phyloP scores from a whole-genome alignment of 352 stramenopile genomes.

The Phytophthora foliorum region DNA sequence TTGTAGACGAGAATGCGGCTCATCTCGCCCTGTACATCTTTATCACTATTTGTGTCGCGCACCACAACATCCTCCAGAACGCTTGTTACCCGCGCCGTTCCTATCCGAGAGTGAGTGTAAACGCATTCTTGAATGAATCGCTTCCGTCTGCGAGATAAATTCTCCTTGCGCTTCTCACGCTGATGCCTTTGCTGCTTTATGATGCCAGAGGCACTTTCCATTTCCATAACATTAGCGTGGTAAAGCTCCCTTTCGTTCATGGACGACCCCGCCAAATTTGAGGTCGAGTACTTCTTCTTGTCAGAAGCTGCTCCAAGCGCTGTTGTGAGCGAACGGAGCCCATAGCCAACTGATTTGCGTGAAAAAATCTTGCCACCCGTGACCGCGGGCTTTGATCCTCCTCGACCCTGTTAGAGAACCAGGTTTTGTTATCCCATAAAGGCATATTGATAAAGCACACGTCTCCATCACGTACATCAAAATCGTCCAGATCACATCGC shows the following conservation, averaged over 20 bases:
- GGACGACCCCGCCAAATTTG: constrained; percentile 25
- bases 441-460: constrained; percentile 3
- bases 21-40: constrained; percentile 46
- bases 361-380: constrained; percentile 27
- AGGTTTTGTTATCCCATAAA: constrained; percentile 8
- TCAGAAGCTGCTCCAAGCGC: constrained; percentile 43
- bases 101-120: constrained; percentile 42
- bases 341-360: constrained; percentile 71
- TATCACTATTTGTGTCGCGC: constrained; percentile 62
- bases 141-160: constrained; percentile 59
- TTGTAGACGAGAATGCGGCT: constrained; percentile 75
- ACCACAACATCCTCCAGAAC: constrained; percentile 56
- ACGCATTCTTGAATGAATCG: constrained; percentile 71
- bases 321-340: constrained; percentile 68
- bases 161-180: constrained; percentile 64
- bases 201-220: constrained; percentile 27
- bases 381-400: constrained; percentile 2
- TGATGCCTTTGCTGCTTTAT: constrained; percentile 67
- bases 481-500: constrained; percentile 60
- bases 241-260: constrained; percentile 43
- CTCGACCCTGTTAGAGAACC: constrained; percentile 15
- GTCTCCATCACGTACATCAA: constrained; percentile 52
- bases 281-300: constrained; percentile 39
- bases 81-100: constrained; percentile 32
- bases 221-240: constrained; percentile 31